Evolutionary conservation across 2,329 filamentous ascomycete genomes (phyloP).

Genomic region (Fusarium buharicum): DNA sequence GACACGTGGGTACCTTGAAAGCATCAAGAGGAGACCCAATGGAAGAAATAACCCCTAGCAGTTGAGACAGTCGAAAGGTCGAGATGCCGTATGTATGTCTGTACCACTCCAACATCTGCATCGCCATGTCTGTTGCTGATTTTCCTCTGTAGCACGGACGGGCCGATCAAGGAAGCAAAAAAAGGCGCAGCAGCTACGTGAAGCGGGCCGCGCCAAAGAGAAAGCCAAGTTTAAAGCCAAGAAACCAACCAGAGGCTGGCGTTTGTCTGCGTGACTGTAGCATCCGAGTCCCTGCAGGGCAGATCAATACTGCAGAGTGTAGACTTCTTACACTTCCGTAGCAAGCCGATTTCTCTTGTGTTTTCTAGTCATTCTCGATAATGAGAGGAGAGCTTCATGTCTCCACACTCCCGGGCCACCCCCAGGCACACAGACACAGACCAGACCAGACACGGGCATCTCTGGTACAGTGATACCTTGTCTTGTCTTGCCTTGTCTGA

Average conservation of each 20-base stretch:
- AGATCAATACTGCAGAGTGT: conserved; percentile 32
- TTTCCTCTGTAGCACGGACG: background rate
- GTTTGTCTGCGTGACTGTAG: conserved; percentile 13
- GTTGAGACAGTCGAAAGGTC: background rate
- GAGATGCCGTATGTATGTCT: background rate
- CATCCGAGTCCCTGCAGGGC: conserved; percentile 15
- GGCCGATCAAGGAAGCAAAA: conserved; percentile 9
- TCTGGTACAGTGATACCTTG: conserved; percentile 13
- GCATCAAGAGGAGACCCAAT: background rate
- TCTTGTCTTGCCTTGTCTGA: conserved; percentile 4
- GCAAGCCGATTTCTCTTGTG: conserved; percentile 24
- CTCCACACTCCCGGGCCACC: conserved; percentile 5
- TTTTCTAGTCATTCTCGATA: background rate
- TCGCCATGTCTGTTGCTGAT: background rate
- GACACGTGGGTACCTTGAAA: conserved; percentile 31
- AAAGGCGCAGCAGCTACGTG: conserved; percentile 12
- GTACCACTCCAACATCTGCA: too few relatives aligned
- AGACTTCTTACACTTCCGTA: conserved; percentile 33
- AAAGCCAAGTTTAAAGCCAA: conserved; percentile 18
- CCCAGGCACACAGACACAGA: conserved; percentile 22
- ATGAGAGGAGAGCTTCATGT: background rate
- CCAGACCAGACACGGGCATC: too few relatives aligned
- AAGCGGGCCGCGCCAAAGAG: conserved; percentile 22
- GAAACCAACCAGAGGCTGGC: conserved; percentile 12
- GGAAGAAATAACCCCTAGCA: background rate